A percentile compares a stretch with the other conserved stretches of the same genome.
Conservation (phyloP, 2,329 filamentous ascomycete species). For the Calonectria pauciramosa region DNA sequence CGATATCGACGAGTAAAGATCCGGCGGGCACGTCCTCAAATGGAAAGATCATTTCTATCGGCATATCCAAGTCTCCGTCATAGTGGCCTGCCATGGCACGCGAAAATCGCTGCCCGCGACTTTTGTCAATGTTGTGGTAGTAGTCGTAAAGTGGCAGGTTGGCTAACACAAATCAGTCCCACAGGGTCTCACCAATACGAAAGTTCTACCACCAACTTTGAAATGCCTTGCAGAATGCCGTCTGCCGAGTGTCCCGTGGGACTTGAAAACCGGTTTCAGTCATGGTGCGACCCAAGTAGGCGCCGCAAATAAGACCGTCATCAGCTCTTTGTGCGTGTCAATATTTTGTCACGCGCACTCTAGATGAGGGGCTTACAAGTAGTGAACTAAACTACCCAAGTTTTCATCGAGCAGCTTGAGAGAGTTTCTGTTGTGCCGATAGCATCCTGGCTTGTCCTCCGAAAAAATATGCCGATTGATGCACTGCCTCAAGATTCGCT, state of each 20-base stretch:
- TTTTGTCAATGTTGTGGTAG: neutral
- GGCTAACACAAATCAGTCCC: neutral
- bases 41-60: neutral
- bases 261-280: neutral
- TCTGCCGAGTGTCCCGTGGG: neutral
- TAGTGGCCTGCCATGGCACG: neutral
- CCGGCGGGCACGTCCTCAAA: neutral
- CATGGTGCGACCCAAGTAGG: neutral
- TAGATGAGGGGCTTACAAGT: neutral
- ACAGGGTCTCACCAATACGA: no score
- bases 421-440: neutral
- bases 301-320: neutral
- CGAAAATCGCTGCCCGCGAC: neutral
- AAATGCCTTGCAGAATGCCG: neutral
- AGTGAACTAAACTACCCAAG: neutral
- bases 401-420: neutral
- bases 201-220: neutral
- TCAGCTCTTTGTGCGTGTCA: neutral
- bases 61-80: neutral
- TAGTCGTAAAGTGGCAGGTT: neutral
- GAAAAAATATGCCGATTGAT: neutral
- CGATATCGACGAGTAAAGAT: neutral
- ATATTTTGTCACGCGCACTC: no score
- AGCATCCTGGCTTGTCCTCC: neutral
- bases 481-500: neutral